Conservation (phyloP, 352 stramenopile species). For the Globisporangium splendens region DNA sequence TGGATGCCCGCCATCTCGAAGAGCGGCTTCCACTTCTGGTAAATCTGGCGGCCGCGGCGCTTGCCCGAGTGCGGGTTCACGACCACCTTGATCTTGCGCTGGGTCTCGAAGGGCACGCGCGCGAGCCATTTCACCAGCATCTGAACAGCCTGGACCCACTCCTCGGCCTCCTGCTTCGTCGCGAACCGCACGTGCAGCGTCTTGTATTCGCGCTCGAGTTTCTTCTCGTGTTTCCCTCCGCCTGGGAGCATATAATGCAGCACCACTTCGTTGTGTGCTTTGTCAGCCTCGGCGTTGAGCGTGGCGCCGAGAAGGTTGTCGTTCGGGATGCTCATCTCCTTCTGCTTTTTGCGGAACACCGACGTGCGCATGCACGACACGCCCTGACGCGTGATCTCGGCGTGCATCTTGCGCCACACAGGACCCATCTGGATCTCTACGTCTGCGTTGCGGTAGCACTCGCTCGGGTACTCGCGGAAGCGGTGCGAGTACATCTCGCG, state of each 20-base stretch:
- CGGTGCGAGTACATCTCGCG: conserved; percentile 68
- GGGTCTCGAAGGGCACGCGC: conserved; percentile 46
- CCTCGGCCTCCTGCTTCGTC: conserved; percentile 20
- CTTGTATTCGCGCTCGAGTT: conserved; percentile 53
- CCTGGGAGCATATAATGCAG: conserved; percentile 70
- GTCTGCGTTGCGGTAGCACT: conserved; percentile 26
- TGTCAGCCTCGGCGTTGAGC: conserved; percentile 15
- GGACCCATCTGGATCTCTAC: conserved; percentile 44
- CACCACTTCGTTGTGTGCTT: conserved; percentile 20
- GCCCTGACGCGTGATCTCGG: conserved; percentile 52
- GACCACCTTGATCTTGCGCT: conserved; percentile 67
- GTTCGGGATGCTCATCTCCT: conserved; percentile 41
- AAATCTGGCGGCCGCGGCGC: conserved; percentile 59
- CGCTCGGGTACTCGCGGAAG: conserved; percentile 49
- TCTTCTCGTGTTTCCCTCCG: conserved; percentile 43
- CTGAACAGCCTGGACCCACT: conserved; percentile 43
- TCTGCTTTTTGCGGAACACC: conserved; percentile 59
- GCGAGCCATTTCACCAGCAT: conserved; percentile 67
- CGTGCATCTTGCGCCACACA: conserved; percentile 48
- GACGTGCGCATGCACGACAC: conserved; percentile 49
- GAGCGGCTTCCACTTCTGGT: conserved; percentile 50
- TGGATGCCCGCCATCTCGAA: conserved; percentile 62
- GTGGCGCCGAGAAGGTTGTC: conserved; percentile 54
- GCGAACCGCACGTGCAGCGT: conserved; percentile 36
- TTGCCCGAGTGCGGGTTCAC: conserved; percentile 74